Base-by-base conservation (phyloP, 2,329 filamentous ascomycete species). In the Aplosporella prunicola region DNA sequence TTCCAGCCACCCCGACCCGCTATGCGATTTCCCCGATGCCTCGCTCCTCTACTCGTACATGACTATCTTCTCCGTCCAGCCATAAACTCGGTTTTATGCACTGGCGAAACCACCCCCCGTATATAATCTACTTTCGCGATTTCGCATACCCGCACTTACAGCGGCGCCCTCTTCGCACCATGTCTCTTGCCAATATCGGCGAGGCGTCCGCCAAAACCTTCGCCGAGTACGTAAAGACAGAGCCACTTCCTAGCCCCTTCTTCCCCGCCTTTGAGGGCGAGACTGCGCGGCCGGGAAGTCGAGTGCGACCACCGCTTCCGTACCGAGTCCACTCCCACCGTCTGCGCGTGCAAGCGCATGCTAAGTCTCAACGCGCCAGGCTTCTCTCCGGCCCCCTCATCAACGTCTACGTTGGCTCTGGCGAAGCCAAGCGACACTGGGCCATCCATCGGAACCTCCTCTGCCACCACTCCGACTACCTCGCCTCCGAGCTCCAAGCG, bases 381-480 rank as follows among this genome's bases (percentile, higher is more conserved):
- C 60, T 73, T 23, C 62, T 73, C 22, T 70, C 68, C 32, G 69
- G 70, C 34, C 62, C 66, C 20, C 60, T 68, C 32, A 60, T 72
- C 45, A 66, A 72, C 46, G 58, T 74, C 25, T 66, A 63, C 45
- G 69, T 74, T 26, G 69, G 69, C 42, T n/a, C 26, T n/a, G 46
- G 51, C 34, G 55, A 61, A 32, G 42, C 43, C 35, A 58, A 57
- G 47, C 63, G 64, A 36, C 66, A 66, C 42, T 73, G 69, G 69
- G 57, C 59, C 25, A 53, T 73, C 30, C 69, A 72, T 52, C 65
- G 63, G 40, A 72, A 71, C 48, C 57, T 73, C 17, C 61, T 73
- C 28, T 64, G 61, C 46, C 64, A 72, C 51, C 68, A 72, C 48
- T 70, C 68, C n/a, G 61, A 62, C 26, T 64, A 61, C 46, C 56